Base-by-base conservation (phyloP, 2,329 filamentous ascomycete species). In the Corynespora cassiicola region DNA sequence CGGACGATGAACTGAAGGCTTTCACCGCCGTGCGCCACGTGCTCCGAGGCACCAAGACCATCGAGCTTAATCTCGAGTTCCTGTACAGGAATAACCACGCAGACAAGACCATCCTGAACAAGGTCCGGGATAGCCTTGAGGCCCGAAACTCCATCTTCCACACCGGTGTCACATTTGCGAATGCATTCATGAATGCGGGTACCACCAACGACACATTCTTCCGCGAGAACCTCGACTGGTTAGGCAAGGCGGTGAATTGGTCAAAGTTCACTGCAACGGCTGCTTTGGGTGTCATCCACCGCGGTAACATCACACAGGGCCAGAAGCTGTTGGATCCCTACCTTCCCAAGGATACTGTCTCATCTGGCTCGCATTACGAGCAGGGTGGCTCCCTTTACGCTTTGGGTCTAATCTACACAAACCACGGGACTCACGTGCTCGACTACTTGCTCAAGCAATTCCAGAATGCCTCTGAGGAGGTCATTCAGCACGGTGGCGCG, bases 161-260 rank as follows among this genome's bases (percentile, higher is more conserved):
- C 70, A 95, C 90, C 1, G 90, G 91, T 4, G 90, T 99, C 39
- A 97, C 94, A 1, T 94, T 99, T 61, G 94, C 92, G 63, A 97
- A 97, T 61, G 94, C 91, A 8, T 97, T 99, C 68, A 99, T 99
- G 94, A 95, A 99, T 66, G 91, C 95, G 36, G 95, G 94, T 42
- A 99, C 94, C 1, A 96, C 92, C 0, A 94, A 96, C 58, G 94
- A 99, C 73, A 95, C 92, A 62, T 99, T 99, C 75, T 97, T 99
- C 82, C 83, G 95, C 6, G 90, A 97, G 63, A 99, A 99, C 65
- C 74, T 99, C 16, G 94, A 99, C 53, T 99, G 94, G 94, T 75
- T 99, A 3, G 91, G 92, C 45, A 99, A 97, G 76, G 94, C 94
- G 17, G 90, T 97, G 31, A 99, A 99, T 75, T 99, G 94, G 94